Evolutionary conservation across 495 filamentous ascomycete genomes (phyloP).

Genomic region (Xylaria castorea): DNA sequence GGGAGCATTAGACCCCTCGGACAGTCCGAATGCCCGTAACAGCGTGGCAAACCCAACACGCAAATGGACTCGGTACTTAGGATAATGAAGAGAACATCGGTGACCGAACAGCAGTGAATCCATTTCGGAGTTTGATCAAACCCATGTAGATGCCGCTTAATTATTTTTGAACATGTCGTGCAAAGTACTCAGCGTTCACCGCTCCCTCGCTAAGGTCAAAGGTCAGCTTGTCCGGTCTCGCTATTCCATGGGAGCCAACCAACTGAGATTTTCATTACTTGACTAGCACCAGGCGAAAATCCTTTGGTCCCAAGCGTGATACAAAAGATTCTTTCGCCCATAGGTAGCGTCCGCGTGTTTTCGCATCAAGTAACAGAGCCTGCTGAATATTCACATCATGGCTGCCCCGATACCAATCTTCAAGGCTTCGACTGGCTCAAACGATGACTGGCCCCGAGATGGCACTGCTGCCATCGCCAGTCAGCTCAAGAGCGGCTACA

Average conservation of each 20-base stretch:
- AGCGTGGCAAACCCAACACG: not conserved
- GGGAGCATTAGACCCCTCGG: not conserved
- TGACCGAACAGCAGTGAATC: not conserved
- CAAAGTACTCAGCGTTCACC: not conserved
- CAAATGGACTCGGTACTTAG: not conserved
- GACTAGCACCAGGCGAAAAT: not conserved
- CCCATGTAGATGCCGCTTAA: not conserved
- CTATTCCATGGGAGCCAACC: not conserved
- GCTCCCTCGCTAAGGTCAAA: not conserved
- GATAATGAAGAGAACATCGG: not conserved
- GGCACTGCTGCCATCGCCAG: slow-evolving; percentile 62
- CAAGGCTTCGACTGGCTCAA: not conserved
- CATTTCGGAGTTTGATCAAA: not conserved
- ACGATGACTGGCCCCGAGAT: not conserved
- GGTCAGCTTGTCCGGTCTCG: not conserved
- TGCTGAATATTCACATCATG: not conserved
- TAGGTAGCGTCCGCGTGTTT: not conserved
- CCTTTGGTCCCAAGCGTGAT: not conserved
- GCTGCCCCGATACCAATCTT: not conserved
- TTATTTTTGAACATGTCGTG: not conserved
- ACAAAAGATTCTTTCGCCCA: not conserved
- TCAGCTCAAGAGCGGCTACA: slow-evolving; percentile 83
- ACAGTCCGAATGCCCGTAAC: slow-evolving; percentile 1
- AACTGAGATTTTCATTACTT: not conserved
- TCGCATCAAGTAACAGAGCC: not conserved